Percentiles rank a stretch among this genome's conserved stretches.
Conservation (phyloP, 805 yeast species). For the Myxozyma monticola region DNA sequence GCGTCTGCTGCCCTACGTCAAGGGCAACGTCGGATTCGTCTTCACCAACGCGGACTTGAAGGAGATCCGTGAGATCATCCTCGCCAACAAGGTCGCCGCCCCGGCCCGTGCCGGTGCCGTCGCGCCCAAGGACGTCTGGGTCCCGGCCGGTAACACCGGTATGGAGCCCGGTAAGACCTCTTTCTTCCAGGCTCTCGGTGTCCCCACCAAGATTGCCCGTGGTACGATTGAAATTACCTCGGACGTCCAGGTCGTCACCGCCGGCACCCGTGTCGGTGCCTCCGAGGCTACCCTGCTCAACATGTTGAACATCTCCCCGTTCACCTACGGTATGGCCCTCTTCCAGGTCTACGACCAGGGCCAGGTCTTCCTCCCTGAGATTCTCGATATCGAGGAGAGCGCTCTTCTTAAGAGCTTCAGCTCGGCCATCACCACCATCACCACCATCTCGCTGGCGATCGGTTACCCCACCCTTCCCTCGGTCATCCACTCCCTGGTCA, state of each 20-base stretch:
- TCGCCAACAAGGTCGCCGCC: constrained; percentile 97
- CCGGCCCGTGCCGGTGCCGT: constrained; percentile 99
- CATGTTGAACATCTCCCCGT: constrained; percentile 99
- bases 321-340: constrained; percentile 97
- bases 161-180: constrained; percentile 99
- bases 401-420: constrained; percentile 91
- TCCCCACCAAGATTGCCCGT: constrained; percentile 99
- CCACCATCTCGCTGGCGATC: constrained; percentile 94
- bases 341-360: constrained; percentile 98
- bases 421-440: constrained; percentile 88
- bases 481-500: constrained; percentile 97
- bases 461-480: constrained; percentile 99
- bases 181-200: constrained; percentile 99
- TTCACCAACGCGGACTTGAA: constrained; percentile 97
- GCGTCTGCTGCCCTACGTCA: constrained; percentile 90
- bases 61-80: constrained; percentile 82
- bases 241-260: constrained; percentile 92
- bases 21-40: constrained; percentile 99
- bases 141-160: constrained; percentile 99
- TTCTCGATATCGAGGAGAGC: constrained; percentile 98
- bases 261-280: constrained; percentile 90
- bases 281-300: constrained; percentile 98
- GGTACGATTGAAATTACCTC: constrained; percentile 99
- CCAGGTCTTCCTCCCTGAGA: constrained; percentile 93
- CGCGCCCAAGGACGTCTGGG: constrained; percentile 97